Percentiles rank a stretch among this genome's conserved stretches.
phyloP scores from a whole-genome alignment of 176 grass and related monocot species.

The Avena eriantha region DNA sequence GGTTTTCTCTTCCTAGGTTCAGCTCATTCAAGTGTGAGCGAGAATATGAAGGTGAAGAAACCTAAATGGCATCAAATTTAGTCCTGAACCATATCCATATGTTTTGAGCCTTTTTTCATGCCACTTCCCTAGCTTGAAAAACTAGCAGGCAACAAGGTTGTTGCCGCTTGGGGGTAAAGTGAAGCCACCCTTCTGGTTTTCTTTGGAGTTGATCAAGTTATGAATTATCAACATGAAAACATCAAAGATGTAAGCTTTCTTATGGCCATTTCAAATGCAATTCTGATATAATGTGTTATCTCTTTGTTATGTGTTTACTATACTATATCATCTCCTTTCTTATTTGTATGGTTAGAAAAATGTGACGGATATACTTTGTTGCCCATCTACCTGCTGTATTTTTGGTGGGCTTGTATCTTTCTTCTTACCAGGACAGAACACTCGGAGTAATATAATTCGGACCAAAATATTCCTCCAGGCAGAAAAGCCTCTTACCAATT shows the following conservation, averaged over 20 bases:
- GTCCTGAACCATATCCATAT: slow-evolving; percentile 5
- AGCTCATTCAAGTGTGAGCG: slow-evolving; percentile 85
- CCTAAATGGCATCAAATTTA: not conserved
- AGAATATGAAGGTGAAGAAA: too few relatives aligned
- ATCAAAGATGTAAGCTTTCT: slow-evolving; percentile 74
- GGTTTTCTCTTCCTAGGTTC: slow-evolving; percentile 94
- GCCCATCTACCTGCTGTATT: not conserved
- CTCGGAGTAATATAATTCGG: not conserved
- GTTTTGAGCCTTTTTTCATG: slow-evolving; percentile 30
- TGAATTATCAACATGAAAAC: slow-evolving; percentile 83
- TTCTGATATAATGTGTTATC: not conserved
- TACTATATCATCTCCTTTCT: slow-evolving; percentile 26
- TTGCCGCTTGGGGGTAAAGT: slow-evolving; percentile 87
- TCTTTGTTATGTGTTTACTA: not conserved
- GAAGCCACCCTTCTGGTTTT: slow-evolving; percentile 79
- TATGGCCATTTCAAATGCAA: not conserved
- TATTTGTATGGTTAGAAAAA: slow-evolving; percentile 22
- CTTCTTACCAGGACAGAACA: not conserved
- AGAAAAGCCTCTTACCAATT: too few relatives aligned
- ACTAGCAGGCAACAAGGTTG: slow-evolving; percentile 95
- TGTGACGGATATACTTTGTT: slow-evolving; percentile 4
- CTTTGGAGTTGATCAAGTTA: slow-evolving; percentile 86
- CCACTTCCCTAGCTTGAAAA: slow-evolving; percentile 67
- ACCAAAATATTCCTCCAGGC: too few relatives aligned
- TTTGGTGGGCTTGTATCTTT: not conserved